Evolutionary conservation across 2,329 filamentous ascomycete genomes (phyloP), one percentile per base, ranked within the genome.

Genomic region (Cercospora janseana): DNA sequence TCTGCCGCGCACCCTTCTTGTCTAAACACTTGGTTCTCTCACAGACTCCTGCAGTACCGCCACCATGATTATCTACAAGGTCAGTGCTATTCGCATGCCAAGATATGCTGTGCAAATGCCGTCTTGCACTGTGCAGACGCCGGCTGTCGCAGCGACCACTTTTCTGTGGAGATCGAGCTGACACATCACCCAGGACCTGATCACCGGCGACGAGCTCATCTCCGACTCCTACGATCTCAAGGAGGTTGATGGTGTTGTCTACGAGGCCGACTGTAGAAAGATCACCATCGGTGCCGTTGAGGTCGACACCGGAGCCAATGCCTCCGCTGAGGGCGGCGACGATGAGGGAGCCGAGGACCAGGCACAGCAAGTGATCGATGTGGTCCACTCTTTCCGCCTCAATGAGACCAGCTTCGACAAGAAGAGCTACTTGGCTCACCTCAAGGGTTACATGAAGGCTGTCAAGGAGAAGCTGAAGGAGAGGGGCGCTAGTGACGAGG

Each of bases 401-500:
- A 80, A 86, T 74, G 77, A 78, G 70, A 91, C 86, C 53, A 70
- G 66, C 15, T 91, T 91, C 75, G 86, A 91, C 81, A 95, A 95
- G 86, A 92, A 94, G 76, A 72, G 75, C 54, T 97, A 89, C 76
- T 81, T 89, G 58, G 60, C 71, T 56, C 87, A 95, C 76, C 82
- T 97, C 59, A 97, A 96, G 82, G 88, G 74, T 63, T 98, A 96
- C 83, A 86, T 97, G 82, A 96, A 95, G 86, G 77, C 80, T 61
- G 79, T 96, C 73, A 91, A 92, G 78, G 72, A 78, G 60, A 72
- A 76, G 43, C 77, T 95, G 62, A 78, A 83, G 73, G 80, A 77
- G 59, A 82, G 78, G 58, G 77, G 77, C 58, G 80, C 81, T 28
- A 63, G 75, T 53, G 80, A 81, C 1, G 85, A 85, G 10, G 79